phyloP scores from a whole-genome alignment of 768 basidiomycete genomes.

The Boletus insuetus region DNA sequence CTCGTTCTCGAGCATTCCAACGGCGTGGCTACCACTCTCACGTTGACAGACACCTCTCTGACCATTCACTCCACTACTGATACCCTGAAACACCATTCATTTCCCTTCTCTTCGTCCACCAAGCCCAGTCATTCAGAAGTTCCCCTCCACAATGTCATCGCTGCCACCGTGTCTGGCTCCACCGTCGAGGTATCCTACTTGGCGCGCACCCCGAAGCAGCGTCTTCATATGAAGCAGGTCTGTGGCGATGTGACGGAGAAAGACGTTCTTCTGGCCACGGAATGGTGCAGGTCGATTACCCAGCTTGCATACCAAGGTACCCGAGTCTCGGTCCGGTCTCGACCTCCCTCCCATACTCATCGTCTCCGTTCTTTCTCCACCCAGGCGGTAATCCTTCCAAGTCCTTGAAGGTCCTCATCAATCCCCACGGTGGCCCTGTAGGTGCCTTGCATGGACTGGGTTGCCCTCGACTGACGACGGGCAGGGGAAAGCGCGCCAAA shows the following conservation, averaged over 20 bases:
- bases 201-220: slow-evolving; percentile 39
- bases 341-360: not conserved
- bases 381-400: slow-evolving; percentile 54
- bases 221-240: slow-evolving; percentile 38
- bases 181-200: slow-evolving; percentile 53
- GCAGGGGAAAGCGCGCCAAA: slow-evolving; percentile 58
- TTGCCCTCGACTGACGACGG: not conserved
- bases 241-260: slow-evolving; percentile 41
- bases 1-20: slow-evolving; percentile 18
- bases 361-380: not conserved
- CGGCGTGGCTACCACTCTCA: slow-evolving; percentile 22
- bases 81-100: slow-evolving; percentile 4
- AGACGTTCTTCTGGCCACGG: slow-evolving; percentile 33
- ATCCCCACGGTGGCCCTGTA: slow-evolving; percentile 79
- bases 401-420: slow-evolving; percentile 67
- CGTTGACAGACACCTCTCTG: slow-evolving; percentile 28
- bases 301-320: slow-evolving; percentile 59
- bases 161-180: slow-evolving; percentile 40
- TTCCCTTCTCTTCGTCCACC: slow-evolving; percentile 8
- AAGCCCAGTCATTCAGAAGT: slow-evolving; percentile 23
- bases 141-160: slow-evolving; percentile 53
- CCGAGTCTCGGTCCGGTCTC: not conserved
- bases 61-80: slow-evolving; percentile 16
- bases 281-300: slow-evolving; percentile 59
- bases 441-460: slow-evolving; percentile 22